These are phyloP conservation scores for Wickerhamiella bombiphila DNA, from an alignment of 805 yeast species.

Conservation along the genomic window DNA sequence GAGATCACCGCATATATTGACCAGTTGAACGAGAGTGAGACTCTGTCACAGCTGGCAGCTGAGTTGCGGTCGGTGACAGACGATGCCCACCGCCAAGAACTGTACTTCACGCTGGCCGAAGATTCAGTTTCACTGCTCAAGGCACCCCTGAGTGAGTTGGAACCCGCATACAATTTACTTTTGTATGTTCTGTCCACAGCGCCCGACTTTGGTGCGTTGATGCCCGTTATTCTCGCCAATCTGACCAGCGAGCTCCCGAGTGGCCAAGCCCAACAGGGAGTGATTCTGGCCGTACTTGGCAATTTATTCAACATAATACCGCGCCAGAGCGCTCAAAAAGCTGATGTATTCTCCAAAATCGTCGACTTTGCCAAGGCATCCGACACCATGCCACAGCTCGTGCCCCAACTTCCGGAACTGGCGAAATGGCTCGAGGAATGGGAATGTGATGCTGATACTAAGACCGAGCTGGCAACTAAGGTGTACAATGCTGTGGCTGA, in stretches of 20 bases:
- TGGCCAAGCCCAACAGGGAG: constrained; percentile 18
- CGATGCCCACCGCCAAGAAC: constrained; percentile 17
- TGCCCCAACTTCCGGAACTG: constrained; percentile 26
- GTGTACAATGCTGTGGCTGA: constrained; percentile 15
- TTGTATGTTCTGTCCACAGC: constrained; percentile 24
- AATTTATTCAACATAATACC: constrained; percentile 29
- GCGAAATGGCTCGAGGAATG: constrained; percentile 27
- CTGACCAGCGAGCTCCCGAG: constrained; percentile 19
- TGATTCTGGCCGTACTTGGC: constrained; percentile 24
- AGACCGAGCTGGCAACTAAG: constrained; percentile 18
- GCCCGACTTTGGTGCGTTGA: constrained; percentile 21
- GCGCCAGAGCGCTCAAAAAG: constrained; percentile 18
- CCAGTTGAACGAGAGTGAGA: constrained; percentile 18
- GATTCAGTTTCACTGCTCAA: constrained; percentile 17
- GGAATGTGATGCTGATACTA: constrained; percentile 19
- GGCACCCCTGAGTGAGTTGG: constrained; percentile 27
- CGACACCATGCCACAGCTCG: constrained; percentile 22
- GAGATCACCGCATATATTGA: constrained; percentile 27
- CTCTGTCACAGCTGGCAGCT: constrained; percentile 18
- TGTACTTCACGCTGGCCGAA: constrained; percentile 22
- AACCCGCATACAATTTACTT: constrained; percentile 27
- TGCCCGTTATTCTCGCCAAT: constrained; percentile 20
- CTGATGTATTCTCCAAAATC: constrained; percentile 22
- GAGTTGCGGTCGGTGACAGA: constrained; percentile 15
- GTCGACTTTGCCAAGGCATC: constrained; percentile 23